These are phyloP conservation scores for Tolypocladium inflatum DNA, from an alignment of 2,329 filamentous ascomycete species.

Conservation along the genomic window DNA sequence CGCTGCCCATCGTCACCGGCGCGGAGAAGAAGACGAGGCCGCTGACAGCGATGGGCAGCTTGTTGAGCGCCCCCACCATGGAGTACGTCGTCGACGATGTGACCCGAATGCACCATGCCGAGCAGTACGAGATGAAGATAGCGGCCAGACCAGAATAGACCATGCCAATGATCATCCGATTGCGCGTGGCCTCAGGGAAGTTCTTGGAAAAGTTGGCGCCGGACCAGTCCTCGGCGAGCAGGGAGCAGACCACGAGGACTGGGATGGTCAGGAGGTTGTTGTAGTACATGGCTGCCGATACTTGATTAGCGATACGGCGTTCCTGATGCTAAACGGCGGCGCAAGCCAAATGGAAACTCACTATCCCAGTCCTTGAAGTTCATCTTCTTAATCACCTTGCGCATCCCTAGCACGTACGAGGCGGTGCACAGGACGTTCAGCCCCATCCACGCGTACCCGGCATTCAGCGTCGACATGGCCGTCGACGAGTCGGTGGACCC, in stretches of 20 bases:
- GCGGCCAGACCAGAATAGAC: conserved; percentile 86
- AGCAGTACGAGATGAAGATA: conserved; percentile 98
- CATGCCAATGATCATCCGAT: conserved; percentile 77
- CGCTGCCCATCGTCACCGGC: conserved; percentile 83
- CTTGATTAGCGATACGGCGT: not conserved
- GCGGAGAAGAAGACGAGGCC: conserved; percentile 93
- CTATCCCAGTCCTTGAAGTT: conserved; percentile 99
- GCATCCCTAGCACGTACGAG: conserved; percentile 82
- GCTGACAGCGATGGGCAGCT: conserved; percentile 87
- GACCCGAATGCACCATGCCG: conserved; percentile 95
- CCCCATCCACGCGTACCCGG: conserved; percentile 96
- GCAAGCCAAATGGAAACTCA: conserved; percentile 41
- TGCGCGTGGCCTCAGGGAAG: conserved; percentile 73
- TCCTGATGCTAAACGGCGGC: not conserved
- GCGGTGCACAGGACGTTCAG: conserved; percentile 94
- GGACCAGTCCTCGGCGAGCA: conserved; percentile 89
- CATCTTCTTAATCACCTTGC: conserved; percentile 98
- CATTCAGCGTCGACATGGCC: conserved; percentile 81
- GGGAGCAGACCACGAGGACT: conserved; percentile 71
- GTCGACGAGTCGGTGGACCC: conserved; percentile 55
- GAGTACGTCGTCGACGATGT: conserved; percentile 97
- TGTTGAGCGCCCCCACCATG: conserved; percentile 98
- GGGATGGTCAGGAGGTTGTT: conserved; percentile 98
- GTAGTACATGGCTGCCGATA: conserved; percentile 87
- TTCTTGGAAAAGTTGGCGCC: conserved; percentile 71